phyloP scores from a whole-genome alignment of 352 stramenopile genomes.

The Peronospora belbahrii region DNA sequence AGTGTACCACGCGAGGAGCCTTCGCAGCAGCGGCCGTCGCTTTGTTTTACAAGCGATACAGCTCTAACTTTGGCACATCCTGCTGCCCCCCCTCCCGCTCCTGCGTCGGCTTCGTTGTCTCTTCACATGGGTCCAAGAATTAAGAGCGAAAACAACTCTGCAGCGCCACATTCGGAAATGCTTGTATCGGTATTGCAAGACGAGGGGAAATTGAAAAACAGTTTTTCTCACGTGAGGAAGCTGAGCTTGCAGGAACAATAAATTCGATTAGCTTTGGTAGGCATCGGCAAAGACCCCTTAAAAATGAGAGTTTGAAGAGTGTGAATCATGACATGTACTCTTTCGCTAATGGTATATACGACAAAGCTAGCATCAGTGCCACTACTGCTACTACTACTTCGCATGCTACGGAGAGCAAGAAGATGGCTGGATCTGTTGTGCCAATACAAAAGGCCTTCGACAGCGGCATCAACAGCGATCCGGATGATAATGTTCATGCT shows the following conservation, averaged over 20 bases:
- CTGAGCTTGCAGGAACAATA: slow-evolving; percentile 5
- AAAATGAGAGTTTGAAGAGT: neutral
- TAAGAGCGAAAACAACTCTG: slow-evolving; percentile 2
- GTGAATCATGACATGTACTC: neutral
- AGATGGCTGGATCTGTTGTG: neutral
- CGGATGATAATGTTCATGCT: slow-evolving; percentile 1
- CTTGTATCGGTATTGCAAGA: neutral
- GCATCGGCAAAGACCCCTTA: neutral
- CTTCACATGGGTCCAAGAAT: slow-evolving; percentile 2
- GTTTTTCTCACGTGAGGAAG: neutral
- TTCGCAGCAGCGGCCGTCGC: neutral
- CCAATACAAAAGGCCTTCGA: neutral
- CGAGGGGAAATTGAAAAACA: slow-evolving; percentile 1
- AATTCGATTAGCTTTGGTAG: neutral
- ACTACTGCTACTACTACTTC: neutral
- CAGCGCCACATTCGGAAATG: neutral
- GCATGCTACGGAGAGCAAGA: neutral
- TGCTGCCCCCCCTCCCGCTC: neutral
- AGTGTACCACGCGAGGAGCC: neutral
- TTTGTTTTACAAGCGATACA: neutral
- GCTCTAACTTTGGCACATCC: slow-evolving; percentile 2
- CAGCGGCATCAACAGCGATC: neutral
- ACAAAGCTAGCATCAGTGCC: slow-evolving; percentile 1
- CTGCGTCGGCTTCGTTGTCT: slow-evolving; percentile 4
- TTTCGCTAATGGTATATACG: neutral